Evolutionary conservation across 2,329 filamentous ascomycete genomes (phyloP), one percentile per base, ranked within the genome.

Genomic region (Alternaria angustiovoidea): DNA sequence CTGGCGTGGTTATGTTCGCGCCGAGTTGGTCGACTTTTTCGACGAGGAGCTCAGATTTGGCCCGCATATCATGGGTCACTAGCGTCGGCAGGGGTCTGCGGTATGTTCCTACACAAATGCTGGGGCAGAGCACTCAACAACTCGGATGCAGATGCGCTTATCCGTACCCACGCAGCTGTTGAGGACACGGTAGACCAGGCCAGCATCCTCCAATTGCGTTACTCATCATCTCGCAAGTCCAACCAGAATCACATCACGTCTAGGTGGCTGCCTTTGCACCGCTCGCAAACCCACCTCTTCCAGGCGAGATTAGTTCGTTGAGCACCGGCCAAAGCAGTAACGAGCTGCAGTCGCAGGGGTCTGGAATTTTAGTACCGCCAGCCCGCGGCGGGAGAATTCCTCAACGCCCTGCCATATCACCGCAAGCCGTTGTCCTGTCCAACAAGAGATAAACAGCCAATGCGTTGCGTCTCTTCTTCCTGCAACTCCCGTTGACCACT

Each of bases 361-460:
- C 61, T 41, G 43, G 66, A 64, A 68, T 75, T 75, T 74, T 75
- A 68, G 72, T 66, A 54, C 54, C 42, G 47, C 60, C 58, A 59
- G 67, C 58, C 64, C 67, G 62, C 64, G 66, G 61, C 66, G 68
- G 65, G 65, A 65, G 62, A 72, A 71, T 67, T 74, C 66, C 75
- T 77, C 72, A 75, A 76, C 74, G 71, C 60, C 62, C 61, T 28
- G 49, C 42, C 26, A 60, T 44, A 62, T 44, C 59, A 57, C 55
- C 64, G 56, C 60, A 55, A 46, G 60, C 59, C 54, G 63, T 62
- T 65, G 62, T 42, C 20, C 63, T 66, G 55, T 68, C 64, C 62
- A 66, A 61, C 65, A 62, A 70, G 65, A 63, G 68, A 75, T 74
- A 73, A 68, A 66, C 69, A 65, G 68, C 68, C 70, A 70, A 74